Base-by-base conservation (phyloP, 1,139 yeast species). In the Kodamaea suecica region DNA sequence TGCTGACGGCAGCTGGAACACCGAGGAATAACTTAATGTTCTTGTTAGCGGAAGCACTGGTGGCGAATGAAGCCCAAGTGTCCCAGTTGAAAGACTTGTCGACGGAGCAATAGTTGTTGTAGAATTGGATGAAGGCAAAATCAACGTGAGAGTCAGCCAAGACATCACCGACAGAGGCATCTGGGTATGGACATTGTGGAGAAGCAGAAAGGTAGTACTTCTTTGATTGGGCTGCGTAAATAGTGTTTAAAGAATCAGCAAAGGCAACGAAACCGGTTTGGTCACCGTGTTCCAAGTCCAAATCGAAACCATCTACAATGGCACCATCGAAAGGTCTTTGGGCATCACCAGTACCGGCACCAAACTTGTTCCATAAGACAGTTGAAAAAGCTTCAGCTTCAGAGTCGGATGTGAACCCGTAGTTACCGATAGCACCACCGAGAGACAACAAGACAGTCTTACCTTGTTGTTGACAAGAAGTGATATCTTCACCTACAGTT, bases 251-350 rank as follows among this genome's bases (percentile, higher is more conserved):
- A n/a, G 14, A 5, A 5, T 26, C 13, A 6, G 27, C 55, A 29
- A 52, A 42, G 5, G 48, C 50, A 7, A 38, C 44, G 29, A 35
- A 39, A 8, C 53, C 53, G 2, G 39, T 33, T 6, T 37, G 36
- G 35, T 33, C 29, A n/a, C 34, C 34, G 30, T 45, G 41, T 33
- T 50, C 54, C 32, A 48, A 32, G 38, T 50, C 53, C 23, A 50
- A 43, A 34, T 52, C 54, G 33, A 47, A 52, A 11, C 57, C 57
- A 31, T 50, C 54, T 12, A 52, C 51, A 5, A 49, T 33, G 7
- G 54, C 55, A 29, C 38, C 43, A 20, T 41, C 55, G 28, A 52
- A 52, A 4, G 57, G 57, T 31, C 57, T 40, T 16, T 45, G 42
- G 3, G 15, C 4, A 16, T 29, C 16, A 10, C 13, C 29, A 7